phyloP scores from a whole-genome alignment of 2,329 filamentous ascomycete genomes.

The Talaromyces funiculosus region DNA sequence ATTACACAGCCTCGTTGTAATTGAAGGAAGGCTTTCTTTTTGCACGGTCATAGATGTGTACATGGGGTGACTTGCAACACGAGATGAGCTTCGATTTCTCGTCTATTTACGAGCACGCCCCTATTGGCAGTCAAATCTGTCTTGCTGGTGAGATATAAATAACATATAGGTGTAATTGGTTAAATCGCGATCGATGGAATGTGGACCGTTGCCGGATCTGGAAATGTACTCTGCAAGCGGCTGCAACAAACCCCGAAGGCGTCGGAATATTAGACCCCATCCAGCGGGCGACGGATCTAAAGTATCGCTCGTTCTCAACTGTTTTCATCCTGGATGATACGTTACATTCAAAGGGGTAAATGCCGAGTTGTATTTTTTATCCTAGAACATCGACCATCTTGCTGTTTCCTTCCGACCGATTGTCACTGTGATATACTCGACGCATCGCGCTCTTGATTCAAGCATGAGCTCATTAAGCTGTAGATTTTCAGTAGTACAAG shows the following conservation, averaged over 20 bases:
- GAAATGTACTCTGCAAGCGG: constrained; percentile 10
- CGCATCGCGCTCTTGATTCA: not conserved
- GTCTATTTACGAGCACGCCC: not conserved
- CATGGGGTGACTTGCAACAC: not conserved
- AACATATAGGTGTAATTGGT: not conserved
- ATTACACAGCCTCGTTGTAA: not conserved
- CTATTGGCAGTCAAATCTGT: not conserved
- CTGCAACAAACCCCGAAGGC: not conserved
- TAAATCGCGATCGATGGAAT: not conserved
- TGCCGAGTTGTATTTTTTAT: constrained; percentile 17
- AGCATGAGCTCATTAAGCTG: not conserved
- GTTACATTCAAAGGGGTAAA: constrained; percentile 46
- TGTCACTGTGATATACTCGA: not conserved
- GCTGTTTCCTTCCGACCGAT: not conserved
- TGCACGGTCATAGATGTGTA: not conserved
- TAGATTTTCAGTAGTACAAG: not conserved
- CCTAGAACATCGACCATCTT: not conserved
- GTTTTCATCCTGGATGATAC: constrained; percentile 4
- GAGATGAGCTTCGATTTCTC: not conserved
- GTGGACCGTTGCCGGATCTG: constrained; percentile 9
- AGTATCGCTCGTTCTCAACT: not conserved
- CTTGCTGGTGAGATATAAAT: not conserved
- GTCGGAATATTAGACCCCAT: not conserved
- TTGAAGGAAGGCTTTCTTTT: not conserved
- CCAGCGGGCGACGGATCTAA: not conserved